Conservation (phyloP, 2,329 filamentous ascomycete species). For the Aureobasidium melanogenum region DNA sequence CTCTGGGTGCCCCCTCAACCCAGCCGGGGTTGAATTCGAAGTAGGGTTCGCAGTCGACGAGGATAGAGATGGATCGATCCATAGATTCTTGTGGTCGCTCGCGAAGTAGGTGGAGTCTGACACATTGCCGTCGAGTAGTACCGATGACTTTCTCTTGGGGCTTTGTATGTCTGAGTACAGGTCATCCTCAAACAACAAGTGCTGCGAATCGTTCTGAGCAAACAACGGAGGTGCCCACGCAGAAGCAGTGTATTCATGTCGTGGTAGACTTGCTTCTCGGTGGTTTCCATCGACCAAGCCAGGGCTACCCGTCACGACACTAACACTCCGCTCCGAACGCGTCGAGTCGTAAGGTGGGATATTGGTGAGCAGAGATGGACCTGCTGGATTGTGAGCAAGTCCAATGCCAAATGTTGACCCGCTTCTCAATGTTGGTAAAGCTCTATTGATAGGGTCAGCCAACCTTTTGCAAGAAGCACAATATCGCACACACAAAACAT, state of each 20-base stretch:
- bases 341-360: not conserved
- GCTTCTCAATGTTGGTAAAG: not conserved
- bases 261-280: not conserved
- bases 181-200: not conserved
- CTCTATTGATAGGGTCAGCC: not conserved
- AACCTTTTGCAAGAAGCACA: not conserved
- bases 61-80: not conserved
- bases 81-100: not conserved
- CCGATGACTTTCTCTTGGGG: not conserved
- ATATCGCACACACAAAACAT: not conserved
- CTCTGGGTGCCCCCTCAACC: not conserved
- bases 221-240: not conserved
- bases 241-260: not conserved
- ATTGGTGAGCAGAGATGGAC: constrained; percentile 1
- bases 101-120: not conserved
- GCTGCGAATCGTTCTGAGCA: not conserved
- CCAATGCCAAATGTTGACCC: not conserved
- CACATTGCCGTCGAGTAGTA: not conserved
- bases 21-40: not conserved
- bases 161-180: not conserved
- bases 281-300: not conserved
- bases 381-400: constrained; percentile 2
- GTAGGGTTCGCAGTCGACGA: not conserved
- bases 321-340: not conserved
- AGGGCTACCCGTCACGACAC: not conserved